Base-by-base conservation (phyloP, 164 flowering plant species). In the Saururus chinensis region DNA sequence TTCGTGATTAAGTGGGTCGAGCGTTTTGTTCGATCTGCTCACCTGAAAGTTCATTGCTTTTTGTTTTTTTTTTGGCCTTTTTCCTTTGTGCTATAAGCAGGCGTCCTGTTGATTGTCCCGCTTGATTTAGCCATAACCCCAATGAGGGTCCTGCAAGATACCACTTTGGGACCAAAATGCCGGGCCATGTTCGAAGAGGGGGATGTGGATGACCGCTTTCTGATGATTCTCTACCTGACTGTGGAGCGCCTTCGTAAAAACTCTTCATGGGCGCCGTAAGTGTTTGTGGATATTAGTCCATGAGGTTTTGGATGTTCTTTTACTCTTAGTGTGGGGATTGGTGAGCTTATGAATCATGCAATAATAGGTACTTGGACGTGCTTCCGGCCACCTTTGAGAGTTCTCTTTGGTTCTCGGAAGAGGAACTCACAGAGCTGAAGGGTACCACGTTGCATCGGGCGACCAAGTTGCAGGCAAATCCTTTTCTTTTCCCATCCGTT, bases 211-310 rank as follows among this genome's bases (percentile, higher is more conserved):
- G 99, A 95, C 64, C 76, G 99, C 58, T 87, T 95, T 66, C 74
- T 95, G 73, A 84, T 88, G 72, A 81, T 78, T 60, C 70, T 91
- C 53, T 91, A 86, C 69, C 79, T 95, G 19, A 82, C 79, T 1
- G 78, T 95, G 61, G 96, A 95, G 70, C 95, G 89, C 19, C 79
- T 87, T 23, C 81, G 92, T n/a, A 82, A 79, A 66, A 82, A 91
- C 66, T 95, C 99, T 24, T 64, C 95, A 1, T 95, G 99, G 99
- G 89, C 88, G 58, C 96, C 97, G 97, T 95, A 81, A 41, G 97
- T 64, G 21, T 64, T 56, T 56, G 59, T 19, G 35, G 59, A 56
- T 6, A 21, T 56, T 56, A 30, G 35, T 56, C 14, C 0, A 14
- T 20, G 37, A 56, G 17, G 11, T 56, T 30, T 12, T 53, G 24